Conservation (phyloP, 768 basidiomycete species). For the Mrakia blollopis region DNA sequence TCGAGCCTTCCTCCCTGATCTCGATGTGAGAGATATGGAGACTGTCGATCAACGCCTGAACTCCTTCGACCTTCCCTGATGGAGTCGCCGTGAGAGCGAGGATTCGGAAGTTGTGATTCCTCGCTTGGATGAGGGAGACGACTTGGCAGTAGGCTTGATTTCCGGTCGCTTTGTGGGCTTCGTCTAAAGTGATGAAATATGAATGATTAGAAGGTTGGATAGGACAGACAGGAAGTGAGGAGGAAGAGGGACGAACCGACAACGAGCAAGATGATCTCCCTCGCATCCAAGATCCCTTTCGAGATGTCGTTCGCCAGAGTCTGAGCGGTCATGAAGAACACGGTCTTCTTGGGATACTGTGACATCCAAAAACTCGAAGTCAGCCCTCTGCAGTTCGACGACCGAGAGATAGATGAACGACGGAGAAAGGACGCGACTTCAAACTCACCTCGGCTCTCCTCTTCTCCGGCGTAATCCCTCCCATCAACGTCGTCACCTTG, state of each 20-base stretch:
- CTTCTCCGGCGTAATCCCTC: neutral
- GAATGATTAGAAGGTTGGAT: neutral
- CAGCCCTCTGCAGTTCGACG: no score
- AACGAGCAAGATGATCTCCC: slow-evolving; percentile 78
- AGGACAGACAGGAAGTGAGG: neutral
- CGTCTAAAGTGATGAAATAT: slow-evolving; percentile 53
- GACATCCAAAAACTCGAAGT: neutral
- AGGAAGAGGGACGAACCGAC: slow-evolving; percentile 56
- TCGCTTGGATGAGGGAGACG: slow-evolving; percentile 82
- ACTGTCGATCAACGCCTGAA: slow-evolving; percentile 84
- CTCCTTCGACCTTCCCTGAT: slow-evolving; percentile 65
- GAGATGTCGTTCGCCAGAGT: slow-evolving; percentile 82
- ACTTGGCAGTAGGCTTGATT: slow-evolving; percentile 88
- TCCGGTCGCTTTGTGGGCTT: slow-evolving; percentile 90
- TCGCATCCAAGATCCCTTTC: slow-evolving; percentile 65
- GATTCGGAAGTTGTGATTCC: slow-evolving; percentile 87
- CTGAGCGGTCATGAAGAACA: slow-evolving; percentile 96
- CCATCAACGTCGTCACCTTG: slow-evolving; percentile 22
- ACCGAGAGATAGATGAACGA: neutral
- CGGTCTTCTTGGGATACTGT: slow-evolving; percentile 44
- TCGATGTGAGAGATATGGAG: slow-evolving; percentile 93
- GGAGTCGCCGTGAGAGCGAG: slow-evolving; percentile 95
- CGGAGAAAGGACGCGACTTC: neutral
- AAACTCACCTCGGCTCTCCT: neutral
- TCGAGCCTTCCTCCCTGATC: slow-evolving; percentile 81